phyloP scores from a whole-genome alignment of 2,329 filamentous ascomycete species.

The Cercospora beticola region DNA sequence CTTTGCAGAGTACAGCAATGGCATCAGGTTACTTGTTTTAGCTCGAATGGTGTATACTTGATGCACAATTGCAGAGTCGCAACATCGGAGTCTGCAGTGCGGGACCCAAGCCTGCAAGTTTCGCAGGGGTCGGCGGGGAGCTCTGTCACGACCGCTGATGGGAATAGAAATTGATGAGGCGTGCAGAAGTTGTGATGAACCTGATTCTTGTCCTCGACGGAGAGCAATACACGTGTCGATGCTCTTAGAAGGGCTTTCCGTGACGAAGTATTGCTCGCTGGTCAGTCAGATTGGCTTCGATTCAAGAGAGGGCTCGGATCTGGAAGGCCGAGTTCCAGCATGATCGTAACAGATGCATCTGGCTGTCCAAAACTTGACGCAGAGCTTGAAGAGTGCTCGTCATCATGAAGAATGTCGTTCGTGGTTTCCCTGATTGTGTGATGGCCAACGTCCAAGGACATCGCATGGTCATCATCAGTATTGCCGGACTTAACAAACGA shows the following conservation, averaged over 20 bases:
- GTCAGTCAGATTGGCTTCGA: not conserved
- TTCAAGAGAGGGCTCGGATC: not conserved
- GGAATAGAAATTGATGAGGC: not conserved
- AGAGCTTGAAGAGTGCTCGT: not conserved
- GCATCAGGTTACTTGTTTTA: not conserved
- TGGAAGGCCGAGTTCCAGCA: not conserved
- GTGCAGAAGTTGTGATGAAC: not conserved
- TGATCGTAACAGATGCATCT: not conserved
- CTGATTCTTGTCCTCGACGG: not conserved
- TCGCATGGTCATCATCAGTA: not conserved
- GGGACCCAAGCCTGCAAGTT: not conserved
- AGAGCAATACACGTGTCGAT: not conserved
- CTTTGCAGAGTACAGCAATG: not conserved
- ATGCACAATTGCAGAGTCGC: not conserved
- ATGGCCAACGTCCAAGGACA: not conserved
- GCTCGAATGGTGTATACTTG: not conserved
- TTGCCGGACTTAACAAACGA: too few relatives aligned
- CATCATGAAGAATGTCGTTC: not conserved
- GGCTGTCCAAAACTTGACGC: not conserved
- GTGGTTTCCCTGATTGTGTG: not conserved
- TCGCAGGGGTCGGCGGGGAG: not conserved
- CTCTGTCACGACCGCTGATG: not conserved
- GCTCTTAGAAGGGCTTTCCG: not conserved
- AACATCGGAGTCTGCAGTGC: not conserved
- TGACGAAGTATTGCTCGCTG: not conserved